These are phyloP conservation scores for Exidia glandulosa DNA, from an alignment of 768 basidiomycete genomes.

Conservation along the genomic window DNA sequence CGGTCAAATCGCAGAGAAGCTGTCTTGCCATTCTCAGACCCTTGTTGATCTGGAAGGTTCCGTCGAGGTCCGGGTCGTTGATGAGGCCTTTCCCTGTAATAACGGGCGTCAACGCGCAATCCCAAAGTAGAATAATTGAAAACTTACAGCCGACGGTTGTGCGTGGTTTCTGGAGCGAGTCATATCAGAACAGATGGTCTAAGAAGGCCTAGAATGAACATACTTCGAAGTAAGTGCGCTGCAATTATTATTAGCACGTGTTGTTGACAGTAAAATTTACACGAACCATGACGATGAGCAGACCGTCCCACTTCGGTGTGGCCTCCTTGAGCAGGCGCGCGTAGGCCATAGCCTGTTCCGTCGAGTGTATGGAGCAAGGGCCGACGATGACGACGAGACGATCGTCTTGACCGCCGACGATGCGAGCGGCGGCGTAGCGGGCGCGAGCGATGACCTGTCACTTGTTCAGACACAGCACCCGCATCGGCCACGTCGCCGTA, in stretches of 20 bases:
- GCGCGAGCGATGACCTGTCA: constrained; percentile 58
- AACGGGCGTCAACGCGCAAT: background rate
- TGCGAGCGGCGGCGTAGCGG: constrained; percentile 65
- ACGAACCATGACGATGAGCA: constrained; percentile 82
- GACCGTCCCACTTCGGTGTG: constrained; percentile 55
- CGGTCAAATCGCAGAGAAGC: constrained; percentile 83
- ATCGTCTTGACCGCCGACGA: constrained; percentile 76
- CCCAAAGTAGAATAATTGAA: background rate
- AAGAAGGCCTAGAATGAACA: background rate
- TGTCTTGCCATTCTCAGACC: constrained; percentile 81
- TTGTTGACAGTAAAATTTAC: constrained; percentile 78
- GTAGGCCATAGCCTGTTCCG: constrained; percentile 77
- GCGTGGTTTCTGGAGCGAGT: constrained; percentile 65
- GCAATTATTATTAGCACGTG: background rate
- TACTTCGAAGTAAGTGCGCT: background rate
- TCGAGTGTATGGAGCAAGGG: constrained; percentile 89
- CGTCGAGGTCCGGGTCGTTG: constrained; percentile 92
- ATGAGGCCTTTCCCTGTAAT: constrained; percentile 69
- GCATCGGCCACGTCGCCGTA: background rate
- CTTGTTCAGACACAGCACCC: background rate
- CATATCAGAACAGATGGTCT: background rate
- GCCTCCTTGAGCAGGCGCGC: constrained; percentile 61
- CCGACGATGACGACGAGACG: constrained; percentile 86
- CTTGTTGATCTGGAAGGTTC: constrained; percentile 94
- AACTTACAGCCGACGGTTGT: constrained; percentile 79